These are phyloP conservation scores for Pythium phragmiticola DNA, from an alignment of 352 stramenopile genomes.

Conservation along the genomic window DNA sequence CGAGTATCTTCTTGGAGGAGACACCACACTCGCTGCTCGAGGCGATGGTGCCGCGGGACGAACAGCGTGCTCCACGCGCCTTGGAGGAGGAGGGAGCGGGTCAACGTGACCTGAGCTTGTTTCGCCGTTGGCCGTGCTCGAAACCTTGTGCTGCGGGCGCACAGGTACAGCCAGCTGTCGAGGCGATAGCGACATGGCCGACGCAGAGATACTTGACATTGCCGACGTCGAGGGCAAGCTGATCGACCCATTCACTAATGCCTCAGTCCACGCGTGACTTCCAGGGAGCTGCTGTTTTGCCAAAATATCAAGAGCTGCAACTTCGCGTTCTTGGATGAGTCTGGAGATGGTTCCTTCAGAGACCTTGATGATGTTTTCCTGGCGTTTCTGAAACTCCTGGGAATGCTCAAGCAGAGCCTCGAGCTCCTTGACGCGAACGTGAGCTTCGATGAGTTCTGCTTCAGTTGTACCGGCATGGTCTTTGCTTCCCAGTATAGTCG, in stretches of 20 bases:
- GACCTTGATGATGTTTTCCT: constrained; percentile 64
- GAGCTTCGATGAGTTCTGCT: constrained; percentile 52
- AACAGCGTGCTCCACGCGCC: constrained; percentile 9
- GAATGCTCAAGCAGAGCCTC: constrained; percentile 56
- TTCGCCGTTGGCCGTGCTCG: background rate
- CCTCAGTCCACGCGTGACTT: background rate
- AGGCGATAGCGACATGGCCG: constrained; percentile 7
- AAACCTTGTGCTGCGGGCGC: background rate
- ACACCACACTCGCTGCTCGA: background rate
- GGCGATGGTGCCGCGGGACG: constrained; percentile 12
- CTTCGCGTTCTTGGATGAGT: constrained; percentile 47
- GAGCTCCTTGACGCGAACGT: constrained; percentile 54
- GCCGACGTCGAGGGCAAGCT: background rate
- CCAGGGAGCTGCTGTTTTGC: constrained; percentile 16
- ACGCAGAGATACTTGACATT: background rate
- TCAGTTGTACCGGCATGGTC: constrained; percentile 43
- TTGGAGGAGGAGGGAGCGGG: constrained; percentile 9
- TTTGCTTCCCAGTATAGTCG: constrained; percentile 51
- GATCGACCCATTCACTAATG: background rate
- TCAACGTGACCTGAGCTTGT: constrained; percentile 2
- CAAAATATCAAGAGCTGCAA: constrained; percentile 25
- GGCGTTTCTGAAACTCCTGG: constrained; percentile 53
- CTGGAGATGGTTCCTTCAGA: constrained; percentile 62
- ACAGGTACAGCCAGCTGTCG: constrained; percentile 1
- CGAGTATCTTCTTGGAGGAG: constrained; percentile 1